These are phyloP conservation scores for Dactylella cylindrospora DNA, from an alignment of 2,329 filamentous ascomycete genomes.

Conservation along the genomic window DNA sequence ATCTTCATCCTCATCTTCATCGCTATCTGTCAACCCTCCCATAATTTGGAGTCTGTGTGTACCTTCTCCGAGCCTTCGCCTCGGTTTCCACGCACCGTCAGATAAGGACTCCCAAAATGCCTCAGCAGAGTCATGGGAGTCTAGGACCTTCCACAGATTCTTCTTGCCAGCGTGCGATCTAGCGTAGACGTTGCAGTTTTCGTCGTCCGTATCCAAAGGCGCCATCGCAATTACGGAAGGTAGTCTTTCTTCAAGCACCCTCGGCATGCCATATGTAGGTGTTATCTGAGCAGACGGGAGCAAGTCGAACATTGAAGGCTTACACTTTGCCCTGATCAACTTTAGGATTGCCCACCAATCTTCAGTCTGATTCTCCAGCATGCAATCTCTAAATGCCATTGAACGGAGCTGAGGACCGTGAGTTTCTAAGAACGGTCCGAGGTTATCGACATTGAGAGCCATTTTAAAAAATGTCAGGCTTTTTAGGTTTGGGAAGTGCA, in stretches of 20 bases:
- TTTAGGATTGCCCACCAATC: background rate
- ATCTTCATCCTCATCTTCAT: constrained; percentile 7
- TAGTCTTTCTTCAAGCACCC: constrained; percentile 10
- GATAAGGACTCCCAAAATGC: constrained; percentile 24
- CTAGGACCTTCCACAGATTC: constrained; percentile 11
- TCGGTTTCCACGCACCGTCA: constrained; percentile 21
- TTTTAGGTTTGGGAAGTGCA: too few species aligned
- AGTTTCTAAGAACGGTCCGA: too few species aligned
- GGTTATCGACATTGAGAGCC: too few species aligned
- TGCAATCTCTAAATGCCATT: too few species aligned
- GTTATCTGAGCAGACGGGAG: too few species aligned
- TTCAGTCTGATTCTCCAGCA: too few species aligned
- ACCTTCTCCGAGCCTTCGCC: constrained; percentile 20
- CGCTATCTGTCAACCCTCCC: constrained; percentile 18
- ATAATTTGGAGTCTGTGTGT: constrained; percentile 15
- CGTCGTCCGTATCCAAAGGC: constrained; percentile 8
- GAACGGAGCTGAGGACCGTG: too few species aligned
- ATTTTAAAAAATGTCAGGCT: too few species aligned
- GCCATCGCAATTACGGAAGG: constrained; percentile 5
- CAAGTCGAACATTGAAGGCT: constrained; percentile 17
- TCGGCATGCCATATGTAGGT: constrained; percentile 10
- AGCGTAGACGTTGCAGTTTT: background rate
- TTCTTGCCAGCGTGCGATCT: constrained; percentile 9
- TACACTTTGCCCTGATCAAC: constrained; percentile 14
- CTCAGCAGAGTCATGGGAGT: constrained; percentile 7